Conservation (phyloP, 225 moss, liverwort and hornwort species). For the Climacium dendroides region DNA sequence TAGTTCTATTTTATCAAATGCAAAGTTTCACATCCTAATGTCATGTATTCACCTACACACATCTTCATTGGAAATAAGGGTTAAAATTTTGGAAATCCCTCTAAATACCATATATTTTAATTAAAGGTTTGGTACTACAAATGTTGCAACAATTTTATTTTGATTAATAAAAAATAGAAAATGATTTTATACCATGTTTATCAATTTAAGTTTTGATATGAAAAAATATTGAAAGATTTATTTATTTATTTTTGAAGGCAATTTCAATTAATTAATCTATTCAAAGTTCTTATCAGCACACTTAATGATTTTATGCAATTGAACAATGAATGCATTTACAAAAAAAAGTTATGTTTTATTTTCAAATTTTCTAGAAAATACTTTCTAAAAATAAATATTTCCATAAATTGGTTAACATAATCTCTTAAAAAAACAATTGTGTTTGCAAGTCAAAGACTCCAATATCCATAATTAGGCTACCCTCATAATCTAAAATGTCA, state of each 20-base stretch:
- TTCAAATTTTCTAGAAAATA: background rate
- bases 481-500: background rate
- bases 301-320: background rate
- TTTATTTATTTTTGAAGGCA: background rate
- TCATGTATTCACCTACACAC: rapidly evolving
- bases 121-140: rapidly evolving
- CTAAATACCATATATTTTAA: no score
- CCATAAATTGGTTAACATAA: background rate
- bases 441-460: background rate
- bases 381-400: background rate
- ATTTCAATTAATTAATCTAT: background rate
- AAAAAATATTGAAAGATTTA: background rate
- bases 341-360: background rate
- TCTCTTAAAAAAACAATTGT: background rate
- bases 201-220: background rate
- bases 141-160: background rate
- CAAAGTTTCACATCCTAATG: rapidly evolving
- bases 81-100: background rate
- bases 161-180: background rate
- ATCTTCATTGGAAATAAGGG: background rate
- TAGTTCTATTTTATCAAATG: background rate
- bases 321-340: background rate
- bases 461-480: background rate
- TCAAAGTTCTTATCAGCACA: background rate
- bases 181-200: rapidly evolving